These are phyloP conservation scores for Sclerotinia subarctica DNA, from an alignment of 2,329 filamentous ascomycete species.

Conservation along the genomic window DNA sequence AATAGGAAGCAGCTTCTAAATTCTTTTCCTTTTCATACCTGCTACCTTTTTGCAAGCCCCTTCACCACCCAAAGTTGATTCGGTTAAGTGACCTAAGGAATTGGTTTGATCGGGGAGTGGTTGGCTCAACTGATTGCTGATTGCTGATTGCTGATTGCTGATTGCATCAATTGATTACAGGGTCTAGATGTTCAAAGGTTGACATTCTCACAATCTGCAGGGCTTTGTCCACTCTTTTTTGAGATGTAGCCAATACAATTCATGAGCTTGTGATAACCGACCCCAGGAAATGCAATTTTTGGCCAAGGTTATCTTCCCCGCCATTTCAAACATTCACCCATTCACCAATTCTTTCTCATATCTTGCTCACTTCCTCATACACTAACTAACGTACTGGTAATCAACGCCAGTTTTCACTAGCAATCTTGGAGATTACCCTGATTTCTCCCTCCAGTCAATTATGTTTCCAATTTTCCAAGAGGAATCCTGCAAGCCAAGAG, in stretches of 20 bases:
- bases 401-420: neutral
- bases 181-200: neutral
- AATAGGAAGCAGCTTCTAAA: neutral
- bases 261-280: neutral
- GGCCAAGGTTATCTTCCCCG: neutral
- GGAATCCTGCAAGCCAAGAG: conserved; percentile 7
- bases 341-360: neutral
- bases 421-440: neutral
- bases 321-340: conserved; percentile 10
- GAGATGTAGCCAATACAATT: neutral
- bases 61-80: neutral
- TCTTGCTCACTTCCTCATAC: neutral
- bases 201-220: too few species aligned
- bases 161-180: too few species aligned
- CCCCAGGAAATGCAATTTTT: neutral
- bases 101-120: too few species aligned
- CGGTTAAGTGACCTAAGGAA: too few species aligned
- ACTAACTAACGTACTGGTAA: neutral
- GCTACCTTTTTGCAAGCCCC: neutral
- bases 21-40: neutral
- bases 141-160: too few species aligned
- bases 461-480: neutral
- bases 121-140: too few species aligned
- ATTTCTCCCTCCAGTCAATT: neutral
- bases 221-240: neutral